Base-by-base conservation (phyloP, 805 yeast genomes). In the Saturnispora kantuleensis region DNA sequence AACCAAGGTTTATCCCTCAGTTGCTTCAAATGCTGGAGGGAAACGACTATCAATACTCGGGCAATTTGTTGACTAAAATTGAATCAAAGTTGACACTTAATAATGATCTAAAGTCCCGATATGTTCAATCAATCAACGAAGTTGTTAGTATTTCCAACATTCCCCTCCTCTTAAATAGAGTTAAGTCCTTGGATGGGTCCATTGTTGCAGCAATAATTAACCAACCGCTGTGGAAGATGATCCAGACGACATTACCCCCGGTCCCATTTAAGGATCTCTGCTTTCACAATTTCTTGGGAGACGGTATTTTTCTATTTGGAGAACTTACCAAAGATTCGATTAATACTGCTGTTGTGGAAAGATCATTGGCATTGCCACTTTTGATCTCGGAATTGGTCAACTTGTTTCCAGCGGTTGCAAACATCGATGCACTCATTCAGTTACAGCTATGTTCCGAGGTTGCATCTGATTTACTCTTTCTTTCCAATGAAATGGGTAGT, bases 381-480 rank as follows among this genome's bases (percentile, higher is more conserved):
- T 49, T 53, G 17, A 40, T 46, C 30, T 28, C 43, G 5, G 32
- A 35, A 9, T 15, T 48, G 10, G 1, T 52, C 2, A 21, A 21
- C 4, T 28, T 31, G 3, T 35, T 15, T 5, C 33, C 41, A 10
- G 13, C 10, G 6, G n/a, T 43, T 4, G 13, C 45, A 8, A 34
- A 37, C 2, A 37, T 48, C 29, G 41, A 39, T 9, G 28, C 52
- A 10, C 37, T 66, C 3, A 41, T 69, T 31, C 31, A 65, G 3
- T 53, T 62, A 6, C 73, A 71, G 46, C 47, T 69, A 3, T 61
- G 64, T 0, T 47, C 52, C 12, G 77, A 74, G 48, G 65, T 55
- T 47, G 62, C 46, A 1, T 37, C 45, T 5, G 52, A 51, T 40
- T 13, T 45, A 7, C 18, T 51, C 5, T 42, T 47, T 32, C 21